Base-by-base conservation (phyloP, 176 grass and related monocot genomes). In the Microstegium vimineum region DNA sequence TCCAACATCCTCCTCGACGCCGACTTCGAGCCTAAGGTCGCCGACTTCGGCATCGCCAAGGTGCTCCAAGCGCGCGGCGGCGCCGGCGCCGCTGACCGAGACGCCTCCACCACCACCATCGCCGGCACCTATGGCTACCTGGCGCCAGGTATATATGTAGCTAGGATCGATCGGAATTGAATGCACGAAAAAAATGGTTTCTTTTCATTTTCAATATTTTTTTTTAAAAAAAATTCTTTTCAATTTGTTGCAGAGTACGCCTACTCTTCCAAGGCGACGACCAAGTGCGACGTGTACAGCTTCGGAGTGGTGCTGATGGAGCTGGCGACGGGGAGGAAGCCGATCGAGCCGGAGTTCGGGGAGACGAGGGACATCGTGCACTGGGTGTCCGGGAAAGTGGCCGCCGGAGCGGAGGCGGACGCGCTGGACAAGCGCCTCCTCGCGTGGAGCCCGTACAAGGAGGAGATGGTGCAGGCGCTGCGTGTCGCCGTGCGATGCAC, bases 221-320 rank as follows among this genome's bases (percentile, higher is more conserved):
- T 20, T 49, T 41, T 18, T 6, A 6, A 33, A 33, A 33, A 2
- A 33, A 33, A 33, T 33, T 33, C 4, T 33, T 33, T 33, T 33
- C 38, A n/a, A n/a, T n/a, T n/a, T n/a, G n/a, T n/a, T n/a, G n/a
- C 83, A 91, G 96, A 98, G 85, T 98, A 98, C 70, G 96, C 96
- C 34, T 98, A 98, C 87, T 95, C 91, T 6, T 87, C 87, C 20
- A 98, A 91, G 81, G 89, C 93, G 6, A 94, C 96, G 6, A 95
- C 89, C 3, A 99, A 99, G 82, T 95, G 94, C n/a, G 94, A 97
- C 38, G 94, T 97, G 12, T 97, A 97, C 61, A 91, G 91, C 27
- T 97, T 97, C 3, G 94, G 94, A 22, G 94, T 97, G 1, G 89
- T 97, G 35, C 69, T 97, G 6, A 94, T 97, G 92, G 94, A 97